A percentile compares a stretch with the other conserved stretches of the same genome.
Evolutionary conservation across 1,139 yeast species (phyloP).

Genomic region (Wickerhamomyces sp.): DNA sequence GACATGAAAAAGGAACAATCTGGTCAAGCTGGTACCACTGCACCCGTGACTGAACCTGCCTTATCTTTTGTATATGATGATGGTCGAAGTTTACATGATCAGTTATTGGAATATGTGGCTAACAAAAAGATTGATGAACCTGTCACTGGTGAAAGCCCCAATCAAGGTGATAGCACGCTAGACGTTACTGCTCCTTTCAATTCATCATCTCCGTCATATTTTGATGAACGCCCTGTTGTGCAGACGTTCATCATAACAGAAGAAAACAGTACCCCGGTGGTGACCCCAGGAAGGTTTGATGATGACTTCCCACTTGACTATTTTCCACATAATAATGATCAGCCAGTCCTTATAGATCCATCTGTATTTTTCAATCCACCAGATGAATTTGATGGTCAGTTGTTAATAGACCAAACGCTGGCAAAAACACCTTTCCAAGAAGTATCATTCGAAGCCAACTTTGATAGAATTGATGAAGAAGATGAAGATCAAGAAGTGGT

Average conservation of each 20-base stretch:
- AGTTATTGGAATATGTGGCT: conserved; percentile 43
- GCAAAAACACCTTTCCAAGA: conserved; percentile 29
- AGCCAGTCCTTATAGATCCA: conserved; percentile 19
- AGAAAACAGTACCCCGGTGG: conserved; percentile 16
- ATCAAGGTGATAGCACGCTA: conserved; percentile 3
- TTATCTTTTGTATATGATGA: conserved; percentile 54
- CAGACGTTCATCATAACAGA: conserved; percentile 19
- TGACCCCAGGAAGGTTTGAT: conserved; percentile 31
- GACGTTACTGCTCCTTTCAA: not conserved
- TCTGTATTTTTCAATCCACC: conserved; percentile 25
- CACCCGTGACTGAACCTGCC: conserved; percentile 57
- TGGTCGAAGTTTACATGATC: conserved; percentile 38
- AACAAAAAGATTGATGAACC: conserved; percentile 23
- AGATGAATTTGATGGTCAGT: conserved; percentile 37
- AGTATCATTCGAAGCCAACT: conserved; percentile 14
- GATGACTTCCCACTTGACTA: conserved; percentile 72
- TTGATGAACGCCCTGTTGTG: not conserved
- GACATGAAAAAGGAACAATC: conserved; percentile 75
- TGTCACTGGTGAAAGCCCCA: not conserved
- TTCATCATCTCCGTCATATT: not conserved
- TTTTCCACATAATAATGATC: conserved; percentile 33
- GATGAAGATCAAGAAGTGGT: conserved; percentile 5
- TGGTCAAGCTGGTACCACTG: conserved; percentile 56
- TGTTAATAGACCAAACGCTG: conserved; percentile 44
- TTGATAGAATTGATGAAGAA: conserved; percentile 3